Base-by-base conservation (phyloP, 192 early-diverging fungal genomes). In the Pilobolus umbonatus region DNA sequence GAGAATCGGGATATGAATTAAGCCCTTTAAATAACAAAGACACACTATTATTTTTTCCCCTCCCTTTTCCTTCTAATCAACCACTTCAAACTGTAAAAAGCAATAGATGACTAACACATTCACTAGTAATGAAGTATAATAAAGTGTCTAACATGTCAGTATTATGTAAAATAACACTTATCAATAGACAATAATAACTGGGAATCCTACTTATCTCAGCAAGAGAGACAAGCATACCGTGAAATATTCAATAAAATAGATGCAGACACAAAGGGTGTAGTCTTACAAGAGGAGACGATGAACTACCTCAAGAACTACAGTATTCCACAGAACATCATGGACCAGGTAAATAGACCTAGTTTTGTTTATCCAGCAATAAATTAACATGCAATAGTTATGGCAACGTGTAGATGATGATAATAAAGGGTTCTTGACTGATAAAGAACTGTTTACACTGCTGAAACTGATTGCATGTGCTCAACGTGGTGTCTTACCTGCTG, bases 391-490 rank as follows among this genome's bases (percentile, higher is more conserved):
- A 21, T 55, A 86, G 76, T 90, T 98, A 29, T 98, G 95, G 95
- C 74, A 88, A 50, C 68, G 85, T 12, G 82, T 86, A 4, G 92
- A 95, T 68, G 59, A 75, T 8, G 90, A 91, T 21, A 77, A 83
- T 62, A 85, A 88, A 63, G 95, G 94, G 8, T 81, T 85, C 35
- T 69, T 95, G 59, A 87, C 81, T n/a, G 72, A 80, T 34, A 67
- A 75, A n/a, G 87, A 80, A 35, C 96, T 98, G 71, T 77, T 70
- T 55, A 80, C 86, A 19, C 89, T 89, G 6, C 63, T 96, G 59
- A 98, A 95, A 65, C 73, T 95, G 56, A 95, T 98, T 65, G 88
- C 92, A 8, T 75, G 92, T 40, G 88, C 82, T 19, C 95, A 98
- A 67, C 79, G 77, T 42, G 88, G 87, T 22, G 79, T 85, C 22